A percentile compares a stretch with the other conserved stretches of the same genome.
Conservation (phyloP, 2,329 filamentous ascomycete genomes). For the Ceratocystis cubensis region DNA sequence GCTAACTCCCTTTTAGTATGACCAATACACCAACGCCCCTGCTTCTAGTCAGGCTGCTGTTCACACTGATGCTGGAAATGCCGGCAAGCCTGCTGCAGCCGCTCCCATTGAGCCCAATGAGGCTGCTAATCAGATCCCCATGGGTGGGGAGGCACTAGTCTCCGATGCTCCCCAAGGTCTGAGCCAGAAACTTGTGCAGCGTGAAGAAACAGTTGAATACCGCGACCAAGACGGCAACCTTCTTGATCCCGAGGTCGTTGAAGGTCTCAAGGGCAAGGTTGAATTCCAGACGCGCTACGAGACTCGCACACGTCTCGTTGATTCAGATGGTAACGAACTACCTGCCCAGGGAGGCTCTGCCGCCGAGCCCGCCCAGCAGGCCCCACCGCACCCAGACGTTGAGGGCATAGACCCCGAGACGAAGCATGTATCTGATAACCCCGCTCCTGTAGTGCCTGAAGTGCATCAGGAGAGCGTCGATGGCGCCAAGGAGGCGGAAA, state of each 20-base stretch:
- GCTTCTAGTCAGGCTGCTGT: conserved; percentile 20
- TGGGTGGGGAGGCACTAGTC: conserved; percentile 25
- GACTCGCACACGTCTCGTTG: conserved; percentile 77
- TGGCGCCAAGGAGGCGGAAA: conserved; percentile 46
- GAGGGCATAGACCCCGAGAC: conserved; percentile 50
- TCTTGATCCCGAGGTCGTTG: conserved; percentile 70
- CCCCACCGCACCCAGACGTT: conserved; percentile 48
- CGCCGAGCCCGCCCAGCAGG: conserved; percentile 31
- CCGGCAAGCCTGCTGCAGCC: conserved; percentile 25
- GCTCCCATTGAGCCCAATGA: conserved; percentile 24
- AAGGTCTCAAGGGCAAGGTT: conserved; percentile 77
- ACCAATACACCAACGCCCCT: conserved; percentile 33
- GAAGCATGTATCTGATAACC: conserved; percentile 32
- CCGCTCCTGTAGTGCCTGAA: conserved; percentile 28
- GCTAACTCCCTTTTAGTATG: conserved; percentile 32
- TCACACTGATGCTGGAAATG: conserved; percentile 10
- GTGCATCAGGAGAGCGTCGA: conserved; percentile 40
- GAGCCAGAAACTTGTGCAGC: conserved; percentile 37
- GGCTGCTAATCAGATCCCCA: conserved; percentile 22
- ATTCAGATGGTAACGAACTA: conserved; percentile 70
- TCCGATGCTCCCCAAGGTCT: conserved; percentile 39
- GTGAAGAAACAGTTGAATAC: conserved; percentile 82
- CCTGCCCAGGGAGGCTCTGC: conserved; percentile 30
- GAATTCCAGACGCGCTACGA: conserved; percentile 93
- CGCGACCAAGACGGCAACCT: conserved; percentile 89